Evolutionary conservation across 1,139 yeast genomes (phyloP).

Genomic region (Kodamaea ohmeri): DNA sequence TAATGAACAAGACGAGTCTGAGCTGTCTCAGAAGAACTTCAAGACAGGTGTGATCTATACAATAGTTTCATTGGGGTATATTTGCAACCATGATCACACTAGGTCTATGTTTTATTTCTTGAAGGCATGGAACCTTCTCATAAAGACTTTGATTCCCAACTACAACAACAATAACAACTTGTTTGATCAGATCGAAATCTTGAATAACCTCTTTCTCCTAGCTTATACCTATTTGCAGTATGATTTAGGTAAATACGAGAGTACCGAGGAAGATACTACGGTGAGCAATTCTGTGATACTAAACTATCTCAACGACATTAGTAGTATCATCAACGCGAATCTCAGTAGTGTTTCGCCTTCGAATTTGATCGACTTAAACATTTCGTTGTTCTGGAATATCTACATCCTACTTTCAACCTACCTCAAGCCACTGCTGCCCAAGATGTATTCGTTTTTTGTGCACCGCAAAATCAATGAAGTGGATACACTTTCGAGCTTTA

Average conservation of each 20-base stretch:
- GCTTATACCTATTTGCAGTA: constrained; percentile 31
- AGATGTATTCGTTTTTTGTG: constrained; percentile 35
- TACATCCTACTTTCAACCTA: constrained; percentile 41
- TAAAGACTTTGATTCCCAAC: constrained; percentile 42
- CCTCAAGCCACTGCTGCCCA: constrained; percentile 37
- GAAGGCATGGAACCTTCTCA: constrained; percentile 45
- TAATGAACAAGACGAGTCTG: constrained; percentile 10
- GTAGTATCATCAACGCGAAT: constrained; percentile 20
- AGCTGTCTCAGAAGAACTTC: constrained; percentile 14
- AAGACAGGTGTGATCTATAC: constrained; percentile 19
- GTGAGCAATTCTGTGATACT: constrained; percentile 29
- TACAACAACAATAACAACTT: constrained; percentile 28
- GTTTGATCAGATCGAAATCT: constrained; percentile 42
- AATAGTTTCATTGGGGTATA: constrained; percentile 17
- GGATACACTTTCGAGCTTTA: constrained; percentile 9
- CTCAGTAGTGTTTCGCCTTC: constrained; percentile 17
- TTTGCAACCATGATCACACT: constrained; percentile 13
- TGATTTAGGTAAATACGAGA: constrained; percentile 22
- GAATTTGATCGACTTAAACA: constrained; percentile 21
- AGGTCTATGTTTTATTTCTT: constrained; percentile 34
- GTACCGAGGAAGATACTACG: constrained; percentile 14
- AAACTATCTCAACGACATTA: constrained; percentile 46
- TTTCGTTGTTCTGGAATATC: constrained; percentile 43
- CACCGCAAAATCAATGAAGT: constrained; percentile 21
- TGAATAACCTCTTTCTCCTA: constrained; percentile 33